Base-by-base conservation (phyloP, 768 basidiomycete genomes). In the Mycena rebaudengoi region DNA sequence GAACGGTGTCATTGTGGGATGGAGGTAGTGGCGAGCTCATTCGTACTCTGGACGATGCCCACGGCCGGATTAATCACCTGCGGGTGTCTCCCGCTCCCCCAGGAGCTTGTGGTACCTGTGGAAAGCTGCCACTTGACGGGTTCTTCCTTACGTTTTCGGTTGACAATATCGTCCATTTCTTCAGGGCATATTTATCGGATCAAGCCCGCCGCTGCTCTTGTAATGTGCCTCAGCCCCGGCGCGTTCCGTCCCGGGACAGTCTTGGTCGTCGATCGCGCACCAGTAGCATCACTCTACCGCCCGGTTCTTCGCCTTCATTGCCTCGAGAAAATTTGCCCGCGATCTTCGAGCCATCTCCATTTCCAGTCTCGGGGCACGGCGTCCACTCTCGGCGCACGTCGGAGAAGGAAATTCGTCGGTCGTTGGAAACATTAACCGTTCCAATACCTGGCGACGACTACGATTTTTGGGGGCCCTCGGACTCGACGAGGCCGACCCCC, bases 351-450 rank as follows among this genome's bases (percentile, higher is more conserved):
- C 72, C 81, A 0, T 76, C 85, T 6, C 79, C 85, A 10, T 95
- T 94, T 72, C 94, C 94, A 12, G 85, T 95, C 23, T 94, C 91
- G 7, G 92, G 83, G 3, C 93, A 93, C 70, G 94, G 91, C 20
- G 84, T 90, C 37, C 87, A 94, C 72, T 88, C 91, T 25, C 84
- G 92, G 45, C 83, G 92, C 50, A 82, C 83, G 21, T 91, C 90
- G 3, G 92, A 93, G 71, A 91, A 90, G 73, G 88, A 89, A 35
- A 69, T 74, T 4, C 82, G 87, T 25, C 84, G 87, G 50, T 79
- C 80, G 12, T 78, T 80, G 8, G 88, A 85, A 48, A 76, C 76
- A 51, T 72, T 83, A 54, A 79, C 73, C 6, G 76, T 86, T n/a
- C 81, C 85, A 7, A 78, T 83, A 23, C 75, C 79, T 18, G 74